phyloP scores from a whole-genome alignment of 2,329 filamentous ascomycete genomes.

The Colletotrichum sp. region DNA sequence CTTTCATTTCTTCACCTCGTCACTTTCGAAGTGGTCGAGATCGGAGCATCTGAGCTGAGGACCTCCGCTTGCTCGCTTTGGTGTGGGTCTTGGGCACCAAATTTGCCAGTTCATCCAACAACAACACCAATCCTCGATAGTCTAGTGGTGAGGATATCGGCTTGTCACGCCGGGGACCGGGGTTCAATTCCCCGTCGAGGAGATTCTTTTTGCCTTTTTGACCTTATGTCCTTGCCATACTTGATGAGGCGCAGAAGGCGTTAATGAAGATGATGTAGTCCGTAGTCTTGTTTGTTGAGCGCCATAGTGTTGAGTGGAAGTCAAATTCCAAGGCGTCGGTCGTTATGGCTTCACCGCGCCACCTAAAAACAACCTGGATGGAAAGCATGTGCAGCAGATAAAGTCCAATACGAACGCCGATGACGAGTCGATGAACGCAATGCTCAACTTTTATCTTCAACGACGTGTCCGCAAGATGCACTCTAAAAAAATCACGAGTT shows the following conservation, averaged over 20 bases:
- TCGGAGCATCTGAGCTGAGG: background rate
- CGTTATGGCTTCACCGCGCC: background rate
- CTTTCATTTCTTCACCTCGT: background rate
- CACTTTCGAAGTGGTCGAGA: background rate
- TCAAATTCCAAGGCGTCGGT: background rate
- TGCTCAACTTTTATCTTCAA: background rate
- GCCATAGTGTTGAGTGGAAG: background rate
- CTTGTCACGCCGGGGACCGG: slow-evolving; percentile 20
- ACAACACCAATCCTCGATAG: slow-evolving; percentile 5
- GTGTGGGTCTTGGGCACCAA: rapidly evolving
- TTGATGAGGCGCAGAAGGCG: background rate
- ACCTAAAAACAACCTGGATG: background rate
- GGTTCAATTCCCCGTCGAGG: slow-evolving; percentile 22
- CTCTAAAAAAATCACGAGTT: background rate
- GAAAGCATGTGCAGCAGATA: background rate
- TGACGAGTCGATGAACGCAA: background rate
- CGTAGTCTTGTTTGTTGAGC: background rate
- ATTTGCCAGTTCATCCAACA: rapidly evolving
- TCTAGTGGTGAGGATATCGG: slow-evolving; percentile 21
- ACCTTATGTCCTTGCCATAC: rapidly evolving
- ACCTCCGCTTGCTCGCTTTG: background rate
- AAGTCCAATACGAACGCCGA: background rate
- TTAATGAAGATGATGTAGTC: background rate
- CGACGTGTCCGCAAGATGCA: background rate
- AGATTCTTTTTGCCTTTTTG: background rate